Percentiles rank a stretch among this genome's conserved stretches.
Conservation (phyloP, 495 filamentous ascomycete genomes). For the Trichoderma orchidacearum region DNA sequence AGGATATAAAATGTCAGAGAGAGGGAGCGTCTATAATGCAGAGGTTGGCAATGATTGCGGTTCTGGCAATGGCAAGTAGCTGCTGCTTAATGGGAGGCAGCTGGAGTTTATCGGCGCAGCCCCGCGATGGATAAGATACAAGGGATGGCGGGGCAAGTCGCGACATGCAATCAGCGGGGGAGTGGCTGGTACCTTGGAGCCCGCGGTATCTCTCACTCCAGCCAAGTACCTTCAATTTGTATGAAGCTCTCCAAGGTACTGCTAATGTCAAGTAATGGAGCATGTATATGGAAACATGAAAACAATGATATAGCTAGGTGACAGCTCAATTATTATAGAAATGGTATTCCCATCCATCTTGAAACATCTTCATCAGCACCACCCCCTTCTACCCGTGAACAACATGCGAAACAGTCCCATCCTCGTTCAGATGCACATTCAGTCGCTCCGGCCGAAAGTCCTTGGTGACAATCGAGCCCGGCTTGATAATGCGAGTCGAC, state of each 20-base stretch:
- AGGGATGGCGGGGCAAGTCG: not conserved
- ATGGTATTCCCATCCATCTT: no score
- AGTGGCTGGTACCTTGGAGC: no score
- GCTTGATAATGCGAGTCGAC: conserved; percentile 51
- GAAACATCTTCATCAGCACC: not conserved
- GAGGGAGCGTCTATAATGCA: no score
- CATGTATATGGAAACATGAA: no score
- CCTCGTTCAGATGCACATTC: conserved; percentile 58
- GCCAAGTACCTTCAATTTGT: no score
- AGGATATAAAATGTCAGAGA: no score
- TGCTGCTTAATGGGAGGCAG: not conserved
- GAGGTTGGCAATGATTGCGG: no score
- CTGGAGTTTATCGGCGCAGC: not conserved
- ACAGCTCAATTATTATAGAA: no score
- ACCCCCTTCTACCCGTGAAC: conserved; percentile 27
- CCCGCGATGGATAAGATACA: not conserved
- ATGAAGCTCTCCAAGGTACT: no score
- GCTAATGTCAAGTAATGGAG: no score
- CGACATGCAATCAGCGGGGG: not conserved
- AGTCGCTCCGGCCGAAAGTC: conserved; percentile 48
- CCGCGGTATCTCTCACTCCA: no score
- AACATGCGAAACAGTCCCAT: conserved; percentile 64
- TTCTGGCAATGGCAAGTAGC: not conserved
- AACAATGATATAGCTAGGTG: no score
- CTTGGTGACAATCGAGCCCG: conserved; percentile 45